Evolutionary conservation across 331 rosid species (phyloP).

Genomic region (Arachis monticola): DNA sequence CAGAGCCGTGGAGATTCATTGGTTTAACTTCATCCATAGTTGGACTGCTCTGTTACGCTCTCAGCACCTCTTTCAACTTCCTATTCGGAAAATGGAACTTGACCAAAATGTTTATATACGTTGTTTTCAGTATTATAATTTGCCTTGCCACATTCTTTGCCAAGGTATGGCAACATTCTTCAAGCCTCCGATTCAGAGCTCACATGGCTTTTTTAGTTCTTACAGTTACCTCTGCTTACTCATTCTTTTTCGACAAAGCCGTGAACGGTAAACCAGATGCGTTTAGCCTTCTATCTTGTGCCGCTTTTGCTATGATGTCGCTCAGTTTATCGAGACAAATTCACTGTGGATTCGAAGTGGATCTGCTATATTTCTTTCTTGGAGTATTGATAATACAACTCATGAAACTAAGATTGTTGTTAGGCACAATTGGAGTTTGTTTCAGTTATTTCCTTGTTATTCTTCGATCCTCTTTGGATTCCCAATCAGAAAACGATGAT

Average conservation of each 20-base stretch:
- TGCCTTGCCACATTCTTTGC: background rate
- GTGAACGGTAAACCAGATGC: constrained; percentile 26
- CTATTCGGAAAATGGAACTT: constrained; percentile 25
- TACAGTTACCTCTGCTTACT: background rate
- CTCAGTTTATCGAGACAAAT: constrained; percentile 19
- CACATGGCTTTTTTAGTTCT: background rate
- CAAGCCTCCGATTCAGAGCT: constrained; percentile 1
- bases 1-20: constrained; percentile 2
- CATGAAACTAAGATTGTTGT: constrained; percentile 1
- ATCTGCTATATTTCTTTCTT: constrained; percentile 8
- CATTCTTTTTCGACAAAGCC: background rate
- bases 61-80: constrained; percentile 23
- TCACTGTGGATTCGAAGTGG: constrained; percentile 30
- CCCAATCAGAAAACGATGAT: background rate
- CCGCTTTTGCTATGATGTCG: constrained; percentile 33
- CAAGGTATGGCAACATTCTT: background rate
- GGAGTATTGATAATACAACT: constrained; percentile 22
- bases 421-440: constrained; percentile 18
- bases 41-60: constrained; percentile 24
- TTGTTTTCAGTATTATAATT: background rate
- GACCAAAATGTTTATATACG: constrained; percentile 1
- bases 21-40: constrained; percentile 14
- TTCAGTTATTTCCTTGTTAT: constrained; percentile 24
- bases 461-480: background rate
- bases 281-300: constrained; percentile 5